phyloP scores from a whole-genome alignment of 2,329 filamentous ascomycete genomes.

The Hymenoscyphus albidus region DNA sequence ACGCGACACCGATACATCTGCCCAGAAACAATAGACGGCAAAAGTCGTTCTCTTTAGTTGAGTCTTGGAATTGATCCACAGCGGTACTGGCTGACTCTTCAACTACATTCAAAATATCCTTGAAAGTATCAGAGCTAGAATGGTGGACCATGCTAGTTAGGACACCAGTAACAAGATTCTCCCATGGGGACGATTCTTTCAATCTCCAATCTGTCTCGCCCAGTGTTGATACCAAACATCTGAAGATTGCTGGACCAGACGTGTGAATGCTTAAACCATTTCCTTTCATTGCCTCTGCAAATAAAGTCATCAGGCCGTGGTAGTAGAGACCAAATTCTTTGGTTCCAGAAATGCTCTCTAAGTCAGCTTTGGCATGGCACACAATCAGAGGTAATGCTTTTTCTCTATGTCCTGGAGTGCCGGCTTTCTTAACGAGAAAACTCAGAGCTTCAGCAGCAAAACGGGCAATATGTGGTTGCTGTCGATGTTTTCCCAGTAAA shows the following conservation, averaged over 20 bases:
- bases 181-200: slow-evolving; percentile 47
- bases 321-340: slow-evolving; percentile 67
- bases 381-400: slow-evolving; percentile 68
- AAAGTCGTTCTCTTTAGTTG: slow-evolving; percentile 32
- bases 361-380: slow-evolving; percentile 65
- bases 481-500: slow-evolving; percentile 75
- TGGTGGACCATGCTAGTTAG: slow-evolving; percentile 81
- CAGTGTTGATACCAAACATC: slow-evolving; percentile 43
- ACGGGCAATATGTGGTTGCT: slow-evolving; percentile 81
- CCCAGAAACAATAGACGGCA: slow-evolving; percentile 48
- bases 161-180: slow-evolving; percentile 68
- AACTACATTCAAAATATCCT: slow-evolving; percentile 61
- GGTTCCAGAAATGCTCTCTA: slow-evolving; percentile 50
- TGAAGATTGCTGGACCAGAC: slow-evolving; percentile 51
- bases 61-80: slow-evolving; percentile 39
- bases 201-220: slow-evolving; percentile 47
- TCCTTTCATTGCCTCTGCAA: slow-evolving; percentile 74
- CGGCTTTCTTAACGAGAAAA: slow-evolving; percentile 87
- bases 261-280: slow-evolving; percentile 58
- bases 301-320: slow-evolving; percentile 86
- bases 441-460: slow-evolving; percentile 95
- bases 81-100: slow-evolving; percentile 44
- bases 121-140: slow-evolving; percentile 69
- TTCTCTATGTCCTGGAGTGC: slow-evolving; percentile 70
- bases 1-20: slow-evolving; percentile 62